Evolutionary conservation across 1,139 yeast genomes (phyloP), one percentile per base, ranked within the genome.

Genomic region (Petasospora rhodanensis): DNA sequence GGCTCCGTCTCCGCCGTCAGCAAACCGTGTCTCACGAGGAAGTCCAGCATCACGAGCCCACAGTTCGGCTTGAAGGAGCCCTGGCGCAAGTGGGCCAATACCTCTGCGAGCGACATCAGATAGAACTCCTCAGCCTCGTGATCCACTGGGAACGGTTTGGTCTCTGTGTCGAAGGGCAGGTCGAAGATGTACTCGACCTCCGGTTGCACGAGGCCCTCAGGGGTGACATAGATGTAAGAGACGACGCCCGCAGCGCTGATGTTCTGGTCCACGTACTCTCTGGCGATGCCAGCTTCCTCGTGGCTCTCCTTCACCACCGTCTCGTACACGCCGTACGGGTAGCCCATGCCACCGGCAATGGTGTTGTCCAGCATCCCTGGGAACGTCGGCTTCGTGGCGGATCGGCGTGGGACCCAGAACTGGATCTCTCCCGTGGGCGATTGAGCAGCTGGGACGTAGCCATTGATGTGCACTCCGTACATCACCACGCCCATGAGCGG

Each of bases 281-380:
- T 65, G 0, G 54, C 45, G n/a, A 91, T 59, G 0, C 95, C 95
- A 0, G 96, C 98, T 53, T 91, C 98, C 52, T 91, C 98, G 41
- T 65, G 68, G 47, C 95, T 79, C 54, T 91, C 98, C 54, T 91
- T 91, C 14, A 84, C 48, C 4, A 79, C 76, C 0, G 97, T 89
- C 31, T 85, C 95, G 53, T 66, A 63, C 3, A 80, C 61, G 0
- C 91, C 87, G 46, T 75, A 65, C 0, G 95, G 96, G 52, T 79
- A 69, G 0, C 95, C 96, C 14, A 91, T 55, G 0, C 98, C 98
- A 2, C 98, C 98, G 0, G 96, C 98, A 6, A 91, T 85, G 1
- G 94, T 85, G 54, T 89, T 91, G 56, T 91, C 98, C 27, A 87
- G 68, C 84, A 76, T 81, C 0, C 85, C 82, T 0, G 98, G 97